Base-by-base conservation (phyloP, 2,329 filamentous ascomycete genomes). In the Penicillium sp. region DNA sequence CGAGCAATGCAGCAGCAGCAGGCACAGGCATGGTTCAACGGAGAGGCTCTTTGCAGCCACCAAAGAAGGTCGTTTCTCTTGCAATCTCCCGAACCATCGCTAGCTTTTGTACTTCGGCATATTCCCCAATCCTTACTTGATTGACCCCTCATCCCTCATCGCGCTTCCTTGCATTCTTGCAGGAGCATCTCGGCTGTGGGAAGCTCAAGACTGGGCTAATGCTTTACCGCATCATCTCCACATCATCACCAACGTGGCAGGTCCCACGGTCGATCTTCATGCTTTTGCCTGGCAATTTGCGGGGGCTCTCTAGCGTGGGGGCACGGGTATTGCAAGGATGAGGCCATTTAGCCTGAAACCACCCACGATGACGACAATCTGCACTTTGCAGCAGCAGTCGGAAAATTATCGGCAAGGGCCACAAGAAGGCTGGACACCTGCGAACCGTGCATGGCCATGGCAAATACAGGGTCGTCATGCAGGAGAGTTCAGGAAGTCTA, bases 221-320 rank as follows among this genome's bases (percentile, higher is more conserved):
- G 31, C 31, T 31, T 6, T 47, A 31, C 25, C 5, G 1, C 22
- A 45, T 42, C 38, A 17, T 42, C 51, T 41, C 51, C 51, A 53
- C 51, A 42, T 43, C 42, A n/a, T 15, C 3, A 59, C 62, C 59
- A 55, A 69, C 47, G 11, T 5, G 63, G 67, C 43, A 69, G 51
- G 56, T 63, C 60, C 60, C 61, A 57, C 63, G 48, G 67, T 60
- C 64, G 64, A 69, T 71, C 69, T 34, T n/a, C 45, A 47, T 38
- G 51, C 54, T 60, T 56, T 10, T 39, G 39, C 48, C 47, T 15
- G 37, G 28, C 15, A 25, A 25, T 43, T 50, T 50, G 49, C 57
- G 61, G 65, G 55, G 57, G 54, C 60, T 57, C 20, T 55, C 59
- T 51, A 59, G 43, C 20, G 28, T 54, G 41, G 25, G 4, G 15